Percentiles rank a stretch among this genome's conserved stretches.
Conservation (phyloP, 2,329 filamentous ascomycete genomes). For the Ambrosiella beaveri region DNA sequence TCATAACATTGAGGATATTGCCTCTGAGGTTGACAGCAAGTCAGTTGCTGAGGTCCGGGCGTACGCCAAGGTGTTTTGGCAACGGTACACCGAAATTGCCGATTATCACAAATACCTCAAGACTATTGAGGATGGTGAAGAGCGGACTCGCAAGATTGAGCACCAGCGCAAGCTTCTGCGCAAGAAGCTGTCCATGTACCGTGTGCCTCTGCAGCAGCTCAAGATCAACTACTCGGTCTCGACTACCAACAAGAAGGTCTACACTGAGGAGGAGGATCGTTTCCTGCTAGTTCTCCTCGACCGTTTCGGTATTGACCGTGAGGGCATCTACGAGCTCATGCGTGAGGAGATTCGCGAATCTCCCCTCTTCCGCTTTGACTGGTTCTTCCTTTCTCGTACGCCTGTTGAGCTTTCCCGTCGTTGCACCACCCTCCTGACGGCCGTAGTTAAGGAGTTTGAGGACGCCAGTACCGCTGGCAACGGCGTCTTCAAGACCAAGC, state of each 20-base stretch:
- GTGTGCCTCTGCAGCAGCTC: conserved; percentile 92
- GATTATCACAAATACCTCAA: conserved; percentile 81
- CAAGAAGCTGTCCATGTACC: conserved; percentile 91
- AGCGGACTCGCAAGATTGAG: conserved; percentile 72
- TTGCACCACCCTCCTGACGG: conserved; percentile 85
- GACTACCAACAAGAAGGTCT: conserved; percentile 99
- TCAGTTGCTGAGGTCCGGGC: conserved; percentile 66
- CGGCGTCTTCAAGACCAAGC: conserved; percentile 40
- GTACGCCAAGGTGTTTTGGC: conserved; percentile 94
- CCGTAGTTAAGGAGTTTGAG: conserved; percentile 89
- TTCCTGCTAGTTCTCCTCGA: conserved; percentile 90
- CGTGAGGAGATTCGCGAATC: conserved; percentile 94
- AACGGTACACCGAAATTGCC: conserved; percentile 74
- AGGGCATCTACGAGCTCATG: conserved; percentile 80
- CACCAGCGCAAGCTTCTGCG: conserved; percentile 84
- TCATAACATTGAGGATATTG: conserved; percentile 67
- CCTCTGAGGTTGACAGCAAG: conserved; percentile 84
- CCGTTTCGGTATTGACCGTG: conserved; percentile 78
- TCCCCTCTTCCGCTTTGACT: conserved; percentile 92
- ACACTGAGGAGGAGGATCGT: conserved; percentile 93
- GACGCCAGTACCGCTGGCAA: conserved; percentile 43
- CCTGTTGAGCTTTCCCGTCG: conserved; percentile 82
- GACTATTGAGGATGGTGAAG: conserved; percentile 83
- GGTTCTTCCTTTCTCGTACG: conserved; percentile 95
- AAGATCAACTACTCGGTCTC: conserved; percentile 99